Conservation (phyloP, 2,329 filamentous ascomycete genomes). For the Cladophialophora exuberans region DNA sequence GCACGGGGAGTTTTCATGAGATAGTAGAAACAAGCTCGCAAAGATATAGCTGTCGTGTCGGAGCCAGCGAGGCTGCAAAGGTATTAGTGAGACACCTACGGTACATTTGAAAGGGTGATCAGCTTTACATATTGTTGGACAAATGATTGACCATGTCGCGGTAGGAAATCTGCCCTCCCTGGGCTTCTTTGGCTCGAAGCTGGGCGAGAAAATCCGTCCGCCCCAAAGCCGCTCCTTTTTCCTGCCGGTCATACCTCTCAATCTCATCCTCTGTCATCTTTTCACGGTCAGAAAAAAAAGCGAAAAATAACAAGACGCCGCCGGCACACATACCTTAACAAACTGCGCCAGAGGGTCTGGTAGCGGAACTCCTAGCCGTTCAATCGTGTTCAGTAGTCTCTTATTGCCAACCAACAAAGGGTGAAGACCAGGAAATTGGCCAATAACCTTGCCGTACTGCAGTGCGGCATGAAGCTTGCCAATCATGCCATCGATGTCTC, state of each 20-base stretch:
- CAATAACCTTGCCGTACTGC: background rate
- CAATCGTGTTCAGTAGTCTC: background rate
- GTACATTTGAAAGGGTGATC: background rate
- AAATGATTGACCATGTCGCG: conserved; percentile 19
- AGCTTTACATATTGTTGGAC: conserved; percentile 16
- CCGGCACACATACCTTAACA: background rate
- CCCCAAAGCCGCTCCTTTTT: background rate
- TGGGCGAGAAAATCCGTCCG: conserved; percentile 19
- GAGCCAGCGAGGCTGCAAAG: conserved; percentile 8
- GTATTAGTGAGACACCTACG: background rate
- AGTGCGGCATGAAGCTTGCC: background rate
- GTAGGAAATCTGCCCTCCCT: background rate
- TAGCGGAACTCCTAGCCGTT: background rate
- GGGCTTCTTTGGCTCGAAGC: conserved; percentile 13
- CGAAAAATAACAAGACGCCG: background rate
- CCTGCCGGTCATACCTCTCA: conserved; percentile 6
- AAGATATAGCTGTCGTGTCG: conserved; percentile 38
- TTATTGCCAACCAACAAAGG: background rate
- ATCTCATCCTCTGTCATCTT: conserved; percentile 12
- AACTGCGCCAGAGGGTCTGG: background rate
- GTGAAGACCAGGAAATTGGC: conserved; percentile 4
- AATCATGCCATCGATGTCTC: conserved; percentile 37
- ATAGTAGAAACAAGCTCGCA: conserved; percentile 38
- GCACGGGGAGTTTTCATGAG: conserved; percentile 32
- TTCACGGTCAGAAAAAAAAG: background rate